Conservation (phyloP, 768 basidiomycete genomes). For the Sutorius australiensis region DNA sequence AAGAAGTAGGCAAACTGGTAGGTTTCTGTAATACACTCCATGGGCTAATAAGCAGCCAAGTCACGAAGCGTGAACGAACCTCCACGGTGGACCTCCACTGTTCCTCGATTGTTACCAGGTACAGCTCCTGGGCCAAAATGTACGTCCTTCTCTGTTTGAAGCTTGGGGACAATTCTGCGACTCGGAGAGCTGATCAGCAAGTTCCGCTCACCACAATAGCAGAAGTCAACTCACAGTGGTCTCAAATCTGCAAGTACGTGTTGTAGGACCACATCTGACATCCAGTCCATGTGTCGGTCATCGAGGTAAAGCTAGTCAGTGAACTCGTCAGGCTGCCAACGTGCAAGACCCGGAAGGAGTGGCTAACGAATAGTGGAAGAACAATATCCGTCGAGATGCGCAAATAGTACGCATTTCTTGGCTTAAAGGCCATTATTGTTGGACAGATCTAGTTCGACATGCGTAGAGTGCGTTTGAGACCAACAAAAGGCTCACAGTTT, state of each 20-base stretch:
- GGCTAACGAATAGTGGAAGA: constrained; percentile 73
- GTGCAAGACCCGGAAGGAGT: neutral
- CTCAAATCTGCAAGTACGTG: constrained; percentile 77
- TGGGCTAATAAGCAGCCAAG: constrained; percentile 3
- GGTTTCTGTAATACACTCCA: constrained; percentile 45
- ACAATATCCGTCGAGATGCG: constrained; percentile 70
- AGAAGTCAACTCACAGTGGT: constrained; percentile 47
- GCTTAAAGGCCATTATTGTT: constrained; percentile 54
- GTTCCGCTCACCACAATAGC: neutral
- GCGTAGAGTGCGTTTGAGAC: too few relatives aligned
- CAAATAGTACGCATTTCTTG: constrained; percentile 79
- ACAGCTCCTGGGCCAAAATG: constrained; percentile 37
- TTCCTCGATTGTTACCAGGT: constrained; percentile 57
- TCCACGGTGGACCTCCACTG: constrained; percentile 82
- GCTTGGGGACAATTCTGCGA: constrained; percentile 62
- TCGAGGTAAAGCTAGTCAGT: constrained; percentile 72
- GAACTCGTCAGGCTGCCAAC: constrained; percentile 4
- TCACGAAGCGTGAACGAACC: constrained; percentile 39
- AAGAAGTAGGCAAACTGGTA: constrained; percentile 94
- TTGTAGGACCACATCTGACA: constrained; percentile 79
- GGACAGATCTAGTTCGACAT: neutral
- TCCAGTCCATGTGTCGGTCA: constrained; percentile 85
- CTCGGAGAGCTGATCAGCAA: neutral
- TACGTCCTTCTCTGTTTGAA: constrained; percentile 54
- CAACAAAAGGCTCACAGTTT: neutral